Evolutionary conservation across 2,329 filamentous ascomycete species (phyloP).

Genomic region (Lasiodiplodia theobromae): DNA sequence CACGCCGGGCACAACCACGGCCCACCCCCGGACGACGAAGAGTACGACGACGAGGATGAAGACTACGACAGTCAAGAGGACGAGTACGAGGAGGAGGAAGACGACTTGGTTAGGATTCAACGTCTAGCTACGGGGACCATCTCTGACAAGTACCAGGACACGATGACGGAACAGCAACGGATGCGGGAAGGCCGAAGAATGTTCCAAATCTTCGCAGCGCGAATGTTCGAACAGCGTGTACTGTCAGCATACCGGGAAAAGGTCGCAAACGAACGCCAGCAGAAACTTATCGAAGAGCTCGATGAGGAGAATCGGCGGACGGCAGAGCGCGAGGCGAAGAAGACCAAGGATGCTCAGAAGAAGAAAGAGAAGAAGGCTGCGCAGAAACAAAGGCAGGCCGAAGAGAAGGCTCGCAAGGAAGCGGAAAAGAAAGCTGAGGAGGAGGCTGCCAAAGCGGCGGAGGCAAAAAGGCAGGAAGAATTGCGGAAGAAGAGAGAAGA

Average conservation of each 20-base stretch:
- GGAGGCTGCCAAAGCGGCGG: slow-evolving; percentile 74
- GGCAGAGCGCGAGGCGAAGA: slow-evolving; percentile 86
- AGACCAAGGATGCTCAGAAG: slow-evolving; percentile 91
- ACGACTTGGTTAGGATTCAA: slow-evolving; percentile 64
- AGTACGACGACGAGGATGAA: slow-evolving; percentile 81
- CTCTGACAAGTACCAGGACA: slow-evolving; percentile 69
- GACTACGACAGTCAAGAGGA: slow-evolving; percentile 69
- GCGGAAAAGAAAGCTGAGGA: slow-evolving; percentile 91
- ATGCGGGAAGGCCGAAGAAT: slow-evolving; percentile 98
- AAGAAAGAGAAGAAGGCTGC: slow-evolving; percentile 91
- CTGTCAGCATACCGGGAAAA: slow-evolving; percentile 98
- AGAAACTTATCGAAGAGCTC: slow-evolving; percentile 88
- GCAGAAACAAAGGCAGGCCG: slow-evolving; percentile 87
- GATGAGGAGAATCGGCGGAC: slow-evolving; percentile 82
- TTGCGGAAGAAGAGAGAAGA: slow-evolving; percentile 84
- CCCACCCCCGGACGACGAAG: slow-evolving; percentile 69
- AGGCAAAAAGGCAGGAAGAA: slow-evolving; percentile 81
- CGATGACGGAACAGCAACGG: slow-evolving; percentile 96
- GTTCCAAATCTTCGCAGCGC: slow-evolving; percentile 99
- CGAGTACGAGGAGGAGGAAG: slow-evolving; percentile 65
- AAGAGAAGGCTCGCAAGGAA: slow-evolving; percentile 86
- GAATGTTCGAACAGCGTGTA: slow-evolving; percentile 98
- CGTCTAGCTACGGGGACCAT: slow-evolving; percentile 38
- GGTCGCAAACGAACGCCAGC: slow-evolving; percentile 89
- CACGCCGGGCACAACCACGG: slow-evolving; percentile 73